Evolutionary conservation across 2,329 filamentous ascomycete genomes (phyloP).

Genomic region (Alternaria brassicae): DNA sequence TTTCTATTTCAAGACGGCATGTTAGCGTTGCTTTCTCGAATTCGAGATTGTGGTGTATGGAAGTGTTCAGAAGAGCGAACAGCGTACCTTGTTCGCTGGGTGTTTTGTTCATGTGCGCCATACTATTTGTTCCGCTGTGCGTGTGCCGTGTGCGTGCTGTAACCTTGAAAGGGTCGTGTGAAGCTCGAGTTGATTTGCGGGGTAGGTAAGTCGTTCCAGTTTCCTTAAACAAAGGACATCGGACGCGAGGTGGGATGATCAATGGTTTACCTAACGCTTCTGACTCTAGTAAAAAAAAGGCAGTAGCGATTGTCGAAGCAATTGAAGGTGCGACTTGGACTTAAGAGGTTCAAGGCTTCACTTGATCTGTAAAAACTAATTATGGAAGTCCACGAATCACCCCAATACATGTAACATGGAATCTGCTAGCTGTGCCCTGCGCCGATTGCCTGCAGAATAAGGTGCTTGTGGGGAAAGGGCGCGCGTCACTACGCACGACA

Average conservation of each 20-base stretch:
- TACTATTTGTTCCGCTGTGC: background rate
- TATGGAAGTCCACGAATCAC: slow-evolving; percentile 1
- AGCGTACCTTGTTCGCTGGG: slow-evolving; percentile 18
- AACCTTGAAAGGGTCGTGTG: background rate
- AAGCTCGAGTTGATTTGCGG: slow-evolving; percentile 4
- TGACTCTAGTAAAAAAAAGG: background rate
- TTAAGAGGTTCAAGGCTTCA: background rate
- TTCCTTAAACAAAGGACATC: background rate
- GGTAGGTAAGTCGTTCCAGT: slow-evolving; percentile 5
- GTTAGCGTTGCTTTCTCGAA: background rate
- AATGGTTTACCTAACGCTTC: background rate
- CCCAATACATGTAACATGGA: background rate
- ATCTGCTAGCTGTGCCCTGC: background rate
- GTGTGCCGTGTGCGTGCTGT: background rate
- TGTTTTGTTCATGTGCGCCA: slow-evolving; percentile 19
- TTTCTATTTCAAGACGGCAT: slow-evolving; percentile 35
- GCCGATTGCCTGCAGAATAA: slow-evolving; percentile 5
- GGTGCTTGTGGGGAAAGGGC: slow-evolving; percentile 15
- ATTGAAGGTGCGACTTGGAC: background rate
- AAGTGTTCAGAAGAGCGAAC: background rate
- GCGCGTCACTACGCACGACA: slow-evolving; percentile 14
- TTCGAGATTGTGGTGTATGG: background rate
- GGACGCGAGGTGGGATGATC: background rate
- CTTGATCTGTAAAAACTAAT: background rate
- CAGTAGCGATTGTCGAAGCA: background rate